Conservation (phyloP, 1,284 basidiomycete species). For the Apiotrichum gamsii region DNA sequence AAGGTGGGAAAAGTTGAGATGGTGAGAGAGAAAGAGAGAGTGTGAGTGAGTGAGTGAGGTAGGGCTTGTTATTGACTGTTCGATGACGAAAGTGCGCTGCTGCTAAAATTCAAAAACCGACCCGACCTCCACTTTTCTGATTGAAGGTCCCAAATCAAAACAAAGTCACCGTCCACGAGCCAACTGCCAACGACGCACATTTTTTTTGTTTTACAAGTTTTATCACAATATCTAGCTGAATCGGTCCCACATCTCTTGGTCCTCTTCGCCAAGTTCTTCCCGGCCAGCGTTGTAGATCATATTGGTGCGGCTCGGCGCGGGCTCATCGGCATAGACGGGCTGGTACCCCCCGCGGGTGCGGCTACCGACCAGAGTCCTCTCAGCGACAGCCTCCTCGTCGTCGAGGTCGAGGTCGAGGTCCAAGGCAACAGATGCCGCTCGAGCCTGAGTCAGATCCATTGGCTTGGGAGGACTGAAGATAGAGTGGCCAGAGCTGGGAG, state of each 20-base stretch:
- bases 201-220: background rate
- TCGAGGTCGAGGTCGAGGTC: conserved; percentile 61
- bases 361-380: conserved; percentile 23
- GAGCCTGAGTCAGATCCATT: conserved; percentile 66
- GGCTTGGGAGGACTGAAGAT: conserved; percentile 86
- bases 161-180: too few relatives aligned
- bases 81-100: too few relatives aligned
- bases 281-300: conserved; percentile 28
- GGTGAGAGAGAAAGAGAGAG: too few relatives aligned
- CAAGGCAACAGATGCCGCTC: conserved; percentile 49
- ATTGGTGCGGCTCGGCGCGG: conserved; percentile 1
- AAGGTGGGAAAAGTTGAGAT: too few relatives aligned
- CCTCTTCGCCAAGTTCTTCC: conserved; percentile 31
- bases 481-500: conserved; percentile 81
- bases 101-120: too few relatives aligned
- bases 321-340: conserved; percentile 28
- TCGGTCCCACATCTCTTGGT: conserved; percentile 40
- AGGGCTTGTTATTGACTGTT: too few relatives aligned
- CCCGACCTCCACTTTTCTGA: too few relatives aligned
- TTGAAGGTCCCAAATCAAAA: too few relatives aligned
- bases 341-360: conserved; percentile 18
- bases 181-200: too few relatives aligned
- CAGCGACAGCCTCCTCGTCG: conserved; percentile 52
- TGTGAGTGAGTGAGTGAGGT: too few relatives aligned
- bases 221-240: too few relatives aligned